These are phyloP conservation scores for Solanum phureja DNA, from an alignment of 257 asterid species.

Conservation along the genomic window DNA sequence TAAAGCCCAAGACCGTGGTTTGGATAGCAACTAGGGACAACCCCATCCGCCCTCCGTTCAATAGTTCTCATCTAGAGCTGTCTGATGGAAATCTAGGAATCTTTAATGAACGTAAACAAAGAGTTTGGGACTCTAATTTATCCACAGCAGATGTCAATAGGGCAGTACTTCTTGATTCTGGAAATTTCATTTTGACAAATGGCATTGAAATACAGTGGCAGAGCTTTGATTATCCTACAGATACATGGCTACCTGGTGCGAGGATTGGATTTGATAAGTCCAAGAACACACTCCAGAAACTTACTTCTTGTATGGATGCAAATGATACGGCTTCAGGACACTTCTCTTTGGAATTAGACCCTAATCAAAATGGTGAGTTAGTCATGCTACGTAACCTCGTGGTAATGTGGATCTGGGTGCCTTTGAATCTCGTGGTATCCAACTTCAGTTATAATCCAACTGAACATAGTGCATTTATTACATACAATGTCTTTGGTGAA, in stretches of 20 bases:
- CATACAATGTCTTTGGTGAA: not conserved
- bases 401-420: not conserved
- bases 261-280: not conserved
- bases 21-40: slow-evolving; percentile 31
- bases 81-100: not conserved
- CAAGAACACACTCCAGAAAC: not conserved
- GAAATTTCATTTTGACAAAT: slow-evolving; percentile 1
- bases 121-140: not conserved
- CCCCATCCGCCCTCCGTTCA: slow-evolving; percentile 1
- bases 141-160: not conserved
- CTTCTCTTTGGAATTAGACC: not conserved
- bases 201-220: not conserved
- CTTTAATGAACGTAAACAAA: not conserved
- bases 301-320: not conserved
- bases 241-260: slow-evolving; percentile 8
- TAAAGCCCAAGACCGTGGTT: slow-evolving; percentile 16
- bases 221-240: slow-evolving; percentile 9
- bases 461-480: not conserved
- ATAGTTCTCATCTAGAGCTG: not conserved
- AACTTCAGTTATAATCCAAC: slow-evolving; percentile 1
- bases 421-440: not conserved
- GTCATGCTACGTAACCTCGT: not conserved
- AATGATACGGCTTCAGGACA: not conserved
- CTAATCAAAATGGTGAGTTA: not conserved
- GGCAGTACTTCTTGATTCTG: slow-evolving; percentile 6